Percentiles rank a stretch among this genome's conserved stretches.
These are phyloP conservation scores for Stagonosporopsis vannaccii DNA, from an alignment of 2,329 filamentous ascomycete species.

Conservation along the genomic window DNA sequence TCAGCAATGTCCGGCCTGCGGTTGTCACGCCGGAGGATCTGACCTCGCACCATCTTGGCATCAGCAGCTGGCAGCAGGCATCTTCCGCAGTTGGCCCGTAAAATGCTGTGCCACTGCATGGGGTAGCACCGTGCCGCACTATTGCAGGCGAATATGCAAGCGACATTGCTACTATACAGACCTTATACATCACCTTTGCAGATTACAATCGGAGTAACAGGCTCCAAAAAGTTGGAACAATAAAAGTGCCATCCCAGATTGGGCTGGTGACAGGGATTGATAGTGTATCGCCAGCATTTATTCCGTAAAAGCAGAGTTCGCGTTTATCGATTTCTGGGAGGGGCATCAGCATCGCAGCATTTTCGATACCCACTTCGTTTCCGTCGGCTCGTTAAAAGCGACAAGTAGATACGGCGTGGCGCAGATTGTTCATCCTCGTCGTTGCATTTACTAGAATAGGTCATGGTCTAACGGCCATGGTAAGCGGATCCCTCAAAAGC, in stretches of 20 bases:
- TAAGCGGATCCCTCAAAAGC: background rate
- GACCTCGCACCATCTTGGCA: background rate
- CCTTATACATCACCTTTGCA: background rate
- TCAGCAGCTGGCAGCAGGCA: conserved; percentile 1
- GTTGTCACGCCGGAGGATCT: conserved; percentile 2
- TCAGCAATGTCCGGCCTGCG: background rate
- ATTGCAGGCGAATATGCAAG: background rate
- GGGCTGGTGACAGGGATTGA: background rate
- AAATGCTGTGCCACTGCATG: background rate
- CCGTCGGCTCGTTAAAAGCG: background rate
- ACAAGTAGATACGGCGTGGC: background rate
- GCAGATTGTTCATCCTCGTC: background rate
- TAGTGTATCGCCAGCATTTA: background rate
- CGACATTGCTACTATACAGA: background rate
- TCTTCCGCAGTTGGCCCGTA: conserved; percentile 5
- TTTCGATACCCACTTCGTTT: conserved; percentile 13
- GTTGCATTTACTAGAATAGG: background rate
- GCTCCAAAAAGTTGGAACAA: background rate
- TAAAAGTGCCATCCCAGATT: background rate
- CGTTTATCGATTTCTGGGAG: background rate
- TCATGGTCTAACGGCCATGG: background rate
- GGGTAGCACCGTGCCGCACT: background rate
- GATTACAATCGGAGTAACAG: background rate
- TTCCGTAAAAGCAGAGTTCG: background rate
- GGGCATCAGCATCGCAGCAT: conserved; percentile 12